Conservation (phyloP, 805 yeast genomes). For the Starmera pachycereana region DNA sequence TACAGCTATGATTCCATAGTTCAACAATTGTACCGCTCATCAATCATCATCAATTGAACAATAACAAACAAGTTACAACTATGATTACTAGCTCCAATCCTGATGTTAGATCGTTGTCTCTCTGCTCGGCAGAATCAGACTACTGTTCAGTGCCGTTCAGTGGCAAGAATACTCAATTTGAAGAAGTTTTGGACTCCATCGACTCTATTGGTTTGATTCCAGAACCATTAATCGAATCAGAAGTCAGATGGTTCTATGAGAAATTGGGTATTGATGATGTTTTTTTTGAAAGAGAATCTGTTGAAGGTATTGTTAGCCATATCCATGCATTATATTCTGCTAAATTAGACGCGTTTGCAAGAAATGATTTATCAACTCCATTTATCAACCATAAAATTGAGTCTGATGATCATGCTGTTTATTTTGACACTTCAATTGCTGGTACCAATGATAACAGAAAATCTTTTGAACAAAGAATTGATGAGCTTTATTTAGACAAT, state of each 20-base stretch:
- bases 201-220: slow-evolving; percentile 87
- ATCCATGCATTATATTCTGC: slow-evolving; percentile 88
- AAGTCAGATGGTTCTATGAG: slow-evolving; percentile 84
- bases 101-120: slow-evolving; percentile 30
- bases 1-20: background rate
- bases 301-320: slow-evolving; percentile 71
- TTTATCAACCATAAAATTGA: slow-evolving; percentile 74
- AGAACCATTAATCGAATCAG: slow-evolving; percentile 72
- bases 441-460: slow-evolving; percentile 24
- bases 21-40: too few relatives aligned
- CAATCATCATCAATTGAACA: background rate
- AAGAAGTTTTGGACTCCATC: slow-evolving; percentile 67
- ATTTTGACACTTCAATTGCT: slow-evolving; percentile 57
- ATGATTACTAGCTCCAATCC: slow-evolving; percentile 11
- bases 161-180: slow-evolving; percentile 75
- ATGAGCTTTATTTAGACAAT: slow-evolving; percentile 67
- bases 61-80: background rate
- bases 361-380: slow-evolving; percentile 41
- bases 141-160: slow-evolving; percentile 68
- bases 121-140: slow-evolving; percentile 35
- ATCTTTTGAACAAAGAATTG: slow-evolving; percentile 65
- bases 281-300: slow-evolving; percentile 79
- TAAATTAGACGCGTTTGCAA: slow-evolving; percentile 78
- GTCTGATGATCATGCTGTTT: slow-evolving; percentile 79
- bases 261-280: slow-evolving; percentile 84